Conservation (phyloP, 2,329 filamentous ascomycete genomes). For the Diplodia seriata region DNA sequence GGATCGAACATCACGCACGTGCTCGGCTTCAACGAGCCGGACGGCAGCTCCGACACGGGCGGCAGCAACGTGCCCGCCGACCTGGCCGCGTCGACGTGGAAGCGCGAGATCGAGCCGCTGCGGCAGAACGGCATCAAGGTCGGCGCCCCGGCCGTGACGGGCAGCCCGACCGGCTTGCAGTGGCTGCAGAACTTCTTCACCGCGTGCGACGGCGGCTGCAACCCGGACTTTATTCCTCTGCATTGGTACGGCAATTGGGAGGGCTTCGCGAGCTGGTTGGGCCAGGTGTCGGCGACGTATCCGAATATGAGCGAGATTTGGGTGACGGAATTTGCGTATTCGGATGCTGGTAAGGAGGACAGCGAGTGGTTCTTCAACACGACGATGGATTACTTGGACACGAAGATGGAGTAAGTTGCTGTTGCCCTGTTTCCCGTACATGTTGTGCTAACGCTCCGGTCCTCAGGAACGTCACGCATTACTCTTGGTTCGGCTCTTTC, state of each 20-base stretch:
- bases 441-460: not conserved
- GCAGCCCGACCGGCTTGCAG: conserved; percentile 63
- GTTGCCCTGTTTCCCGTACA: conserved; percentile 4
- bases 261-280: conserved; percentile 71
- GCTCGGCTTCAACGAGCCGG: conserved; percentile 82
- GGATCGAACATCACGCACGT: conserved; percentile 66
- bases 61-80: conserved; percentile 68
- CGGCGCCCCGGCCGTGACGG: conserved; percentile 74
- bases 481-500: conserved; percentile 80
- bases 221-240: conserved; percentile 58
- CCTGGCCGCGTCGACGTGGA: conserved; percentile 72
- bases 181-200: conserved; percentile 74
- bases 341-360: conserved; percentile 60
- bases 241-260: conserved; percentile 70
- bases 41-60: conserved; percentile 62
- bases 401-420: conserved; percentile 36
- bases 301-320: conserved; percentile 65
- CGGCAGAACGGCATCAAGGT: conserved; percentile 68
- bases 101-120: conserved; percentile 73
- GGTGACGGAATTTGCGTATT: conserved; percentile 78
- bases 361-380: conserved; percentile 74
- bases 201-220: conserved; percentile 59
- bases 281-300: conserved; percentile 61
- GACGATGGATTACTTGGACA: conserved; percentile 71
- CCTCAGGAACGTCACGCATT: conserved; percentile 64